A percentile compares a stretch with the other conserved stretches of the same genome.
phyloP scores from a whole-genome alignment of 768 basidiomycete species.

The Lactarius vividus region DNA sequence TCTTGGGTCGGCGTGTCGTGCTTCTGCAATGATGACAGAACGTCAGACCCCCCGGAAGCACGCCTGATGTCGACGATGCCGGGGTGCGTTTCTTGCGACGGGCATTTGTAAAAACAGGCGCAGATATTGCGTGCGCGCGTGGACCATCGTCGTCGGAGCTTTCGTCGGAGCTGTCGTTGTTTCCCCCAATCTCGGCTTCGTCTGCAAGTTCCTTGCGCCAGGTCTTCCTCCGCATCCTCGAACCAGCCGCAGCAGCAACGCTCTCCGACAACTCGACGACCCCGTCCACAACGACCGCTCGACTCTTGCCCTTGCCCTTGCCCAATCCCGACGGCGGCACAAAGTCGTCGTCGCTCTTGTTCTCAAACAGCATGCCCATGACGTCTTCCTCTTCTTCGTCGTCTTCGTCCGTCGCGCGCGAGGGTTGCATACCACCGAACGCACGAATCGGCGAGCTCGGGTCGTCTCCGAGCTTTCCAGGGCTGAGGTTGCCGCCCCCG shows the following conservation, averaged over 20 bases:
- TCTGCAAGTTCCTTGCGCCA: conserved; percentile 18
- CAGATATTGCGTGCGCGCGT: background rate
- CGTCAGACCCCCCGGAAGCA: background rate
- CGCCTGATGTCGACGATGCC: background rate
- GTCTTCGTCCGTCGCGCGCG: background rate
- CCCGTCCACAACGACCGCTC: background rate
- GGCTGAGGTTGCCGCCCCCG: conserved; percentile 5
- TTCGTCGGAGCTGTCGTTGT: background rate
- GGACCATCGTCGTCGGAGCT: background rate
- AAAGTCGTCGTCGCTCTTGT: background rate
- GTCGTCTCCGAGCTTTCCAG: background rate
- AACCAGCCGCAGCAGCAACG: background rate
- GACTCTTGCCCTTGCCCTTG: background rate
- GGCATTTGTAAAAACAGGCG: background rate
- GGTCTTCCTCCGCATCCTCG: conserved; percentile 11
- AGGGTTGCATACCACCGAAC: background rate
- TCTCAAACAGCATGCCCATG: background rate
- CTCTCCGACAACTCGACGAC: background rate
- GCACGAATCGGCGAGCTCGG: background rate
- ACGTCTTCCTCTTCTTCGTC: conserved; percentile 12
- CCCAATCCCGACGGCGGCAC: background rate
- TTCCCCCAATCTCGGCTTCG: background rate
- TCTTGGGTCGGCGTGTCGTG: conserved; percentile 13
- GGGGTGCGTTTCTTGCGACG: background rate
- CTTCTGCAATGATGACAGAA: conserved; percentile 26